Base-by-base conservation (phyloP, 192 early-diverging fungal species). In the Gamsiella multidivaricata region DNA sequence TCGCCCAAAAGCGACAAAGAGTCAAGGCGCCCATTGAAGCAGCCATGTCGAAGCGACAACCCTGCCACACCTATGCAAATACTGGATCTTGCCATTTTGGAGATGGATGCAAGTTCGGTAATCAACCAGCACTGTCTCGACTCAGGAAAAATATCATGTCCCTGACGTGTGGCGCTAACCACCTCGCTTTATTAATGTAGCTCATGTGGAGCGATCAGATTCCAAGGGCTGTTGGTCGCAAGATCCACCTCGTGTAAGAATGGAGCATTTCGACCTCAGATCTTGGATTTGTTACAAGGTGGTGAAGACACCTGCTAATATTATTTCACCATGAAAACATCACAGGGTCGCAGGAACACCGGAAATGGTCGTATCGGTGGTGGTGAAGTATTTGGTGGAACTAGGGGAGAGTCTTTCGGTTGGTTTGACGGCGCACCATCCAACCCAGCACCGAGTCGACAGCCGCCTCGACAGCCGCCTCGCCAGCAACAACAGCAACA, bases 341-440 rank as follows among this genome's bases (percentile, higher is more conserved):
- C 31, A 4, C 15, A 61, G 46, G 46, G 46, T 33, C 59, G 46
- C 37, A 49, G 46, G 23, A 23, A n/a, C 14, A 17, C 39, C 12
- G 28, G 17, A 10, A 10, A 33, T 6, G 39, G 26, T 17, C 62
- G 62, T 20, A 55, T 26, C 28, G 25, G 22, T 31, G 23, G 22
- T 1, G 29, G 18, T 42, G 33, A 22, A 0, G 17, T 15, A 2
- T 54, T 31, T 14, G 52, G 41, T 20, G 37, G 46, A 22, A 12
- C 26, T 17, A 43, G 12, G 18, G 59, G 32, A 14, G 53, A 55
- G 8, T 15, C 31, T 9, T 62, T 54, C 20, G 59, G 42, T 20
- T 70, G 69, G 69, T 70, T 70, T 29, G 69, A 70, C 29, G 69
- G 45, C n/a, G 5, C 51, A 32, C 20, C 52, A 25, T 34, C 49